A percentile compares a stretch with the other conserved stretches of the same genome.
phyloP scores from a whole-genome alignment of 306 rosid species.

The Acacia acuminata region DNA sequence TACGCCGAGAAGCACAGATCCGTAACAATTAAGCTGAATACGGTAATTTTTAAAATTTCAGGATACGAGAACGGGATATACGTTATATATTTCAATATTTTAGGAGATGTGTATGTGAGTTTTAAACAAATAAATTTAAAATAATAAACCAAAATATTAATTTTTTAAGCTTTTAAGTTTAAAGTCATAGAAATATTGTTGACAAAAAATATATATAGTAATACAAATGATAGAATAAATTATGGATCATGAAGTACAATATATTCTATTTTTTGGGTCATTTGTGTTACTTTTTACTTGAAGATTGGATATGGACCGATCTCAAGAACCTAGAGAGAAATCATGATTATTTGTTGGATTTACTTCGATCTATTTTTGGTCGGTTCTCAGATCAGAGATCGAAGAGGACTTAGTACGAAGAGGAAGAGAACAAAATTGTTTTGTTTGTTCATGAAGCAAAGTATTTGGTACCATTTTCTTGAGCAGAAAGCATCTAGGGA shows the following conservation, averaged over 20 bases:
- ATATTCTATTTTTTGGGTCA: neutral
- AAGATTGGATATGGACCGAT: neutral
- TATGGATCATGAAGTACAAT: too few species aligned
- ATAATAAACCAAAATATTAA: neutral
- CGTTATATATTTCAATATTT: neutral
- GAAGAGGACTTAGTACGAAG: neutral
- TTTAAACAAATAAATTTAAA: neutral
- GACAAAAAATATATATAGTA: too few species aligned
- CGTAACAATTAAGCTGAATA: too few species aligned
- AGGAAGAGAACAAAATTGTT: neutral
- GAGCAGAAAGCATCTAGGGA: neutral
- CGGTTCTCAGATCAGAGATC: neutral
- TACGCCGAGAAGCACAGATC: too few species aligned
- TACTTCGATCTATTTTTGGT: neutral
- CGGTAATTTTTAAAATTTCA: too few species aligned
- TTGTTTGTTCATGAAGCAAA: constrained; percentile 7
- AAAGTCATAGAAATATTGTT: too few species aligned
- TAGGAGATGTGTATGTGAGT: neutral
- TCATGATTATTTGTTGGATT: neutral
- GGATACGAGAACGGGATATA: too few species aligned
- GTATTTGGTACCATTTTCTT: neutral
- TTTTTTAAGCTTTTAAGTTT: too few species aligned
- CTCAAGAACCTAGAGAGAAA: neutral
- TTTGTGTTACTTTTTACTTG: neutral
- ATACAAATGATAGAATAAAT: too few species aligned